These are phyloP conservation scores for Trichocladium antarcticum DNA, from an alignment of 495 filamentous ascomycete species.

Conservation along the genomic window DNA sequence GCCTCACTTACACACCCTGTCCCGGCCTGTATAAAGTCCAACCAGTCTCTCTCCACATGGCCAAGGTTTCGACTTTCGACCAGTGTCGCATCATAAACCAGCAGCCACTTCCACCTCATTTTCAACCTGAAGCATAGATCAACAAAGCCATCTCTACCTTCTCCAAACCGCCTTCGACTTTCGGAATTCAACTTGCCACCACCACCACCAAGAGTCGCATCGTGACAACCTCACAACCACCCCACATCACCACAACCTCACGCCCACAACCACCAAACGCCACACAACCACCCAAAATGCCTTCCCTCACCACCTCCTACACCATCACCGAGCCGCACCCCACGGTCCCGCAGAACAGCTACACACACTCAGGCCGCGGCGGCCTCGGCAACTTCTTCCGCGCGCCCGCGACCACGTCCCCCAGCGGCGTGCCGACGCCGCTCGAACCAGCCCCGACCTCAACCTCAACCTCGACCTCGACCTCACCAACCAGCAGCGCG, in stretches of 20 bases:
- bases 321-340: conserved; percentile 74
- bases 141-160: background rate
- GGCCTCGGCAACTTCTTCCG: conserved; percentile 81
- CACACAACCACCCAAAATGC: conserved; percentile 18
- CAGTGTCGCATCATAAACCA: background rate
- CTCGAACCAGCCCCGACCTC: background rate
- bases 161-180: background rate
- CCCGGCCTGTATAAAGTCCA: background rate
- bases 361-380: conserved; percentile 71
- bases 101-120: background rate
- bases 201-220: background rate
- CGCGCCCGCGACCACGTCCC: conserved; percentile 48
- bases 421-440: conserved; percentile 29
- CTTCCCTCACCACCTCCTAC: conserved; percentile 39
- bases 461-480: conserved; percentile 3
- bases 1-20: background rate
- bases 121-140: background rate
- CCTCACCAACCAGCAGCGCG: conserved; percentile 31
- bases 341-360: conserved; percentile 49
- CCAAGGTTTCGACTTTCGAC: background rate
- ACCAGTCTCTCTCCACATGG: background rate
- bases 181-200: background rate
- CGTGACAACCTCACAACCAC: background rate
- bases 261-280: conserved; percentile 2
- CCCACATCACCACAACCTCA: background rate